Base-by-base conservation (phyloP, 768 basidiomycete genomes). In the Astraeus odoratus region DNA sequence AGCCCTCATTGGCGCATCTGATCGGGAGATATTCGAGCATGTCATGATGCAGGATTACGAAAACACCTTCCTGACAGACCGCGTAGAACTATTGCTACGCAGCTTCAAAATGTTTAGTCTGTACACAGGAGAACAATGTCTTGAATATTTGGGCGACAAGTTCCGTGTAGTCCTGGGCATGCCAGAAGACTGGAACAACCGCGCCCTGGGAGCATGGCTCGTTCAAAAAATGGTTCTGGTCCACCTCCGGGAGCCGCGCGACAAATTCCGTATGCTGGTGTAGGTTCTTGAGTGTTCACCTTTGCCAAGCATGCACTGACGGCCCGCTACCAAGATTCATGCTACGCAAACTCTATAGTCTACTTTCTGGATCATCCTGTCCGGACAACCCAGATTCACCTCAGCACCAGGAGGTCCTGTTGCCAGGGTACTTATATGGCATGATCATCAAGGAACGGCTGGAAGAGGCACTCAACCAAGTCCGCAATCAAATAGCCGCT, bases 391-490 rank as follows among this genome's bases (percentile, higher is more conserved):
- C 96, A 4, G 96, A 99, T 74, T 98, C 94, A 1, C 93, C 96
- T 48, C 95, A 98, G 61, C 90, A 98, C 59, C 96, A 99, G 63
- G 96, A 99, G 59, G 92, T 95, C 38, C 76, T 99, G 10, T 79
- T 98, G 5, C 96, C 96, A 1, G 96, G 96, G 24, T 80, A 72
- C 52, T 64, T 99, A 19, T 98, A 96, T 61, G 83, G 83, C 39
- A 97, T 95, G 89, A 96, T 98, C 57, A 87, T 99, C 71, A 98
- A 96, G 67, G 96, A 99, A 65, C 81, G 89, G 49, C 74, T 98
- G 48, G 95, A 97, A 53, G 96, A 98, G 62, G 81, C 81, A 19
- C 67, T 98, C 40, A 84, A 77, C 53, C 74, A 76, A 54, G 77
- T 88, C 58, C 77, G 86, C 42, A 70, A 67, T 46, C 83, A 77